Percentiles rank a stretch among this genome's conserved stretches.
These are phyloP conservation scores for Auriculariales sp. DNA, from an alignment of 768 basidiomycete genomes.

Conservation along the genomic window DNA sequence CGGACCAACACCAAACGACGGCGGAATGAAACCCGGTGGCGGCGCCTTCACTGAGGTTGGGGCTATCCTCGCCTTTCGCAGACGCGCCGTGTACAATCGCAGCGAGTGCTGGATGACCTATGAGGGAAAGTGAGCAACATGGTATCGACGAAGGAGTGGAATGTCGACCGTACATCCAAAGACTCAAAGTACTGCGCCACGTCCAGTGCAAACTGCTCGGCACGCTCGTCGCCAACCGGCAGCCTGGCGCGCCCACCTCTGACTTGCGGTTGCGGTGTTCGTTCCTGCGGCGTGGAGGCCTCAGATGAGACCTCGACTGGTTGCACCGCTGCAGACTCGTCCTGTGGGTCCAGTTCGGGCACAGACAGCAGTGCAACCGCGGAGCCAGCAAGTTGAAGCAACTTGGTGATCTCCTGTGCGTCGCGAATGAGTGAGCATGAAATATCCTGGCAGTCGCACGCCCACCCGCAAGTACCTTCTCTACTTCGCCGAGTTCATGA, in stretches of 20 bases:
- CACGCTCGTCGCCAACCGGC: conserved; percentile 70
- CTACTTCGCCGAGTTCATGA: conserved; percentile 64
- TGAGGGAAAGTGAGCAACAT: conserved; percentile 3
- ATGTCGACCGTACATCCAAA: conserved; percentile 46
- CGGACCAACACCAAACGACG: conserved; percentile 64
- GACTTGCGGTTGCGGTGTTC: background rate
- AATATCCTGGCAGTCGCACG: background rate
- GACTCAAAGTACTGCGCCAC: conserved; percentile 78
- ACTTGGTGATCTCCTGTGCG: conserved; percentile 59
- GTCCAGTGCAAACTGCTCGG: conserved; percentile 73
- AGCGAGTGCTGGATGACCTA: conserved; percentile 69
- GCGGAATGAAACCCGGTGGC: conserved; percentile 54
- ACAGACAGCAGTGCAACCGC: conserved; percentile 66
- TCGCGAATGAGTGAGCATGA: no score
- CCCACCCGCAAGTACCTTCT: conserved; percentile 36
- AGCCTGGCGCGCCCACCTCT: conserved; percentile 16
- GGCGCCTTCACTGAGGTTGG: conserved; percentile 82
- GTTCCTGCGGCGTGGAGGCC: background rate
- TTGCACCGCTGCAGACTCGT: conserved; percentile 23
- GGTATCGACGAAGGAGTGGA: background rate
- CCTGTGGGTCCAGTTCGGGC: conserved; percentile 65
- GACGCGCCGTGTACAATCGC: conserved; percentile 67
- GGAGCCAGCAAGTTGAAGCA: conserved; percentile 61
- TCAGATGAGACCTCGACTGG: background rate
- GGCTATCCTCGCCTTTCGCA: conserved; percentile 68